Base-by-base conservation (phyloP, 768 basidiomycete genomes). In the Candolleomyces aberdarensis region DNA sequence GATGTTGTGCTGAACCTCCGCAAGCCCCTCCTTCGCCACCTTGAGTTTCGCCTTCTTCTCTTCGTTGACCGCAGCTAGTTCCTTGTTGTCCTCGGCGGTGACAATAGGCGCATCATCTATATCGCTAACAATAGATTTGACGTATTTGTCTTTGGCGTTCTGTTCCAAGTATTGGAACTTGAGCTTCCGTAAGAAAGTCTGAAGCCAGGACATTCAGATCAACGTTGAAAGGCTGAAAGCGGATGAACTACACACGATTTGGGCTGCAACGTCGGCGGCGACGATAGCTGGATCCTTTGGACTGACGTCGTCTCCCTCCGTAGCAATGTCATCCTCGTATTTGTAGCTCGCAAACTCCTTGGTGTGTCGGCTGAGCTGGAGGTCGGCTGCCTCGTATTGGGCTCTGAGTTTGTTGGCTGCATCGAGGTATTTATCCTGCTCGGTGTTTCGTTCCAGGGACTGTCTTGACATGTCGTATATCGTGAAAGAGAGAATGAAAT, bases 121-220 rank as follows among this genome's bases (percentile, higher is more conserved):
- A 63, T 94, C 89, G 69, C 87, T 91, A 53, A 94, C 88, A 66
- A 96, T 94, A 0, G 86, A 87, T 70, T 89, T 89, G 66, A 94
- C 81, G 68, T 95, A 96, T 72, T 89, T 87, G 66, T 92, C 86
- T 69, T 96, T 96, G 3, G 94, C 91, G 65, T 94, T 91, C 71
- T 94, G 91, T 67, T 96, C 92, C 17, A 94, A 76, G 69, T 93
- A 94, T 64, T 91, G 89, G 68, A 92, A 94, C 73, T 96, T 96
- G 29, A 95, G 83, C 66, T 91, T 91, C 22, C 88, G 81, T 19
- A 94, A 76, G 65, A 86, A 91, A 7, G 85, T 78, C 91, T 91
- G 56, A 58, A 41, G 26, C 26, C 26, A 26, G 26, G 15, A 48
- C 26, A 29, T 47, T n/a, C 20, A 40, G 13, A 13, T 41, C 40